These are phyloP conservation scores for Yarrowia bubula DNA, from an alignment of 805 yeast genomes.

Conservation along the genomic window DNA sequence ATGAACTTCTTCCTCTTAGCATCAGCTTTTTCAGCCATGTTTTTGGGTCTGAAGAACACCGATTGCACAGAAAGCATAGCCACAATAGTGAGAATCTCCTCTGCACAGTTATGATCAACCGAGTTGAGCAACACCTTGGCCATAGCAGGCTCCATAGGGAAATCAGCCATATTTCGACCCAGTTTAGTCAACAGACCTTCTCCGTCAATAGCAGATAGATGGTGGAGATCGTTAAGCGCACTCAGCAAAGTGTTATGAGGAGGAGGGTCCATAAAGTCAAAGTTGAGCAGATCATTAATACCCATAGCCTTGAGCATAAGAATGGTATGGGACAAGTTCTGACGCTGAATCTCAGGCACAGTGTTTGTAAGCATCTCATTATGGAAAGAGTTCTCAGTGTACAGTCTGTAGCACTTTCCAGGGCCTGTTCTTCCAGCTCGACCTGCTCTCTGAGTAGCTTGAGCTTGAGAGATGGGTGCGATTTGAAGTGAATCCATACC, in stretches of 20 bases:
- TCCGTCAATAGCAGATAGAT: constrained; percentile 80
- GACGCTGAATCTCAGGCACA: constrained; percentile 88
- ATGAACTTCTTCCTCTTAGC: constrained; percentile 56
- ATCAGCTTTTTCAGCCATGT: constrained; percentile 64
- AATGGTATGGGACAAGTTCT: constrained; percentile 74
- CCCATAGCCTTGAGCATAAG: constrained; percentile 79
- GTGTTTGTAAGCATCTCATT: constrained; percentile 77
- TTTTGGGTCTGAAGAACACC: constrained; percentile 68
- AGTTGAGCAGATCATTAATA: constrained; percentile 71
- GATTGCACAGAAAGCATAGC: constrained; percentile 82
- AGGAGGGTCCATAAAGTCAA: constrained; percentile 93
- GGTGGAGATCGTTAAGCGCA: constrained; percentile 77
- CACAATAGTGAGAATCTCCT: constrained; percentile 68
- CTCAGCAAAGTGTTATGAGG: constrained; percentile 66
- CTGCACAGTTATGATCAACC: constrained; percentile 56
- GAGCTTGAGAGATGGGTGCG: constrained; percentile 87
- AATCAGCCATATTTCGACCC: constrained; percentile 85
- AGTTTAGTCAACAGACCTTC: constrained; percentile 71
- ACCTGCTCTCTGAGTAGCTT: constrained; percentile 96
- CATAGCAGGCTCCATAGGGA: constrained; percentile 89
- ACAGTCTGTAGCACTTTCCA: constrained; percentile 88
- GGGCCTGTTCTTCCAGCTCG: constrained; percentile 98
- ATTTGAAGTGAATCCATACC: constrained; percentile 88
- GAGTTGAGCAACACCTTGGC: constrained; percentile 73
- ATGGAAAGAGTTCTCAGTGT: constrained; percentile 76